Base-by-base conservation (phyloP, 495 filamentous ascomycete genomes). In the Annulohypoxylon stygium region DNA sequence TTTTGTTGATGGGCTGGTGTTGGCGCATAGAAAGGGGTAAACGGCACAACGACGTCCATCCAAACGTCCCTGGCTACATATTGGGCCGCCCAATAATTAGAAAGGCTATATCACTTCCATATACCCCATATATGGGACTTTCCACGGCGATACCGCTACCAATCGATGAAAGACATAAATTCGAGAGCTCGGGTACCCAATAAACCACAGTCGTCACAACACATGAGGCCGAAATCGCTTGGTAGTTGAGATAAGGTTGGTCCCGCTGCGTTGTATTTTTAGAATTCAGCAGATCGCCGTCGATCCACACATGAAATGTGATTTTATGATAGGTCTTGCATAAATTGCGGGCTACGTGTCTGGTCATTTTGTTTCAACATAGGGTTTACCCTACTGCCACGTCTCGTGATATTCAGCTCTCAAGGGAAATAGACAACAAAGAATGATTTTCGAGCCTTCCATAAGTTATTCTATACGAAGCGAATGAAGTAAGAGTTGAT, bases 301-400 rank as follows among this genome's bases (percentile, higher is more conserved):
- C 45, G 65, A 68, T 68, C 65, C 45, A 26, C 9, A 43, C 16
- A 43, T 47, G 34, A 61, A 7, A 30, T 8, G 18, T 20, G 3
- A 61, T 23, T 9, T 23, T 11, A 2, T 57, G 45, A 61, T 53
- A 61, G 25, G 55, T 26, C 18, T 14, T 43, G n/a, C 48, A 54
- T 53, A 61, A 61, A 61, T 61, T 61, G 23, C 20, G 43, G 36
- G 34, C 45, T 68, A 68, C 65, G 65, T 68, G 65, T 67, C 54
- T 36, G n/a, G 47, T 30, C 26, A 37, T n/a, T 61, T 2, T 3
- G 16, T 51, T 14, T 33, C 6, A 11, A 16, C 30, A 50, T 65
- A 65, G 39, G 51, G 53, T 59, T 47, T 50, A 43, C 54, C 37
- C 58, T 67, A 37, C 65, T 51, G 65, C 65, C 65, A 67, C 65